Evolutionary conservation across 768 basidiomycete species (phyloP), one percentile per base, ranked within the genome.

Genomic region (Sarcodon aspratus): DNA sequence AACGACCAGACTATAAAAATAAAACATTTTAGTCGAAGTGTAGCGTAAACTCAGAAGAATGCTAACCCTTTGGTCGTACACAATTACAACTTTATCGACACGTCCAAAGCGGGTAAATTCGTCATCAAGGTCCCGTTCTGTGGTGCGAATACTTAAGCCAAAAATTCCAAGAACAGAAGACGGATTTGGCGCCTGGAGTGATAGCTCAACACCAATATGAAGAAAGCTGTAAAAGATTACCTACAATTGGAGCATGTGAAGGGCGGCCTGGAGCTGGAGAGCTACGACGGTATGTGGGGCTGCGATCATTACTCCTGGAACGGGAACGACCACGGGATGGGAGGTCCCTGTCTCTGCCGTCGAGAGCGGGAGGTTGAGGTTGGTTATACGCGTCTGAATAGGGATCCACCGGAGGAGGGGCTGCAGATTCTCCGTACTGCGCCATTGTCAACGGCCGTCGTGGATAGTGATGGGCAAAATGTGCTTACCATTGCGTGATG

Each of bases 81-180:
- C 94, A 55, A 98, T 93, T 47, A 85, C 88, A 42, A 95, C 93
- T 65, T 96, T 97, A 63, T 93, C 88, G 45, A 96, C 93, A 34
- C 79, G 75, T 18, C 95, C 95, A 55, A 81, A 87, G 44, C 89
- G 78, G 57, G 71, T 79, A 57, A 99, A 98, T 65, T 96, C 93
- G 55, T 95, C 89, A 55, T 97, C 91, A 44, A 99, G 71, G 62
- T 98, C 95, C 37, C 87, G 79, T 61, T 99, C 95, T 48, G 82
- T 78, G 3, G 95, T 97, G 48, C 94, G 80, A 49, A 99, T 95
- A 57, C 91, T 94, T 37, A 98, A 69, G n/a, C 95, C 95, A 56
- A 98, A 99, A n/a, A 97, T 92, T 50, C 95, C 95, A 52, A 99
- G 74, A 33, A 95, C 92, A 52, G 75, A 82, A 57, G 86, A 84